phyloP scores from a whole-genome alignment of 345 rosid species.

The Eucalyptus brandiana region DNA sequence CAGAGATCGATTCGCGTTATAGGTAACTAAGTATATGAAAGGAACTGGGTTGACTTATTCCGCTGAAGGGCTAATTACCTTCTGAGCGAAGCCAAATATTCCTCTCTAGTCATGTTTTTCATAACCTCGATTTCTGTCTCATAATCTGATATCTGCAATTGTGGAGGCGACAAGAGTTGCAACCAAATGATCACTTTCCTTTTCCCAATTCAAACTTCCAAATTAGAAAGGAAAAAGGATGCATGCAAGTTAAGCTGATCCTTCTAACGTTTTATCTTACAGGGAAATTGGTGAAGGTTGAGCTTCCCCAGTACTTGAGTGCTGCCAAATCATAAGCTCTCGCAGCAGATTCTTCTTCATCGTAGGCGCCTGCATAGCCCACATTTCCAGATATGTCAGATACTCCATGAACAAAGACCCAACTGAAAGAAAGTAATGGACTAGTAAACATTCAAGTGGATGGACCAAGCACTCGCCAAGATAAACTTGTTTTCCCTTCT shows the following conservation, averaged over 20 bases:
- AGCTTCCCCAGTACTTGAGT: conserved; percentile 51
- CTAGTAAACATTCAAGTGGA: neutral
- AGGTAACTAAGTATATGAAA: neutral
- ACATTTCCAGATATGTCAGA: neutral
- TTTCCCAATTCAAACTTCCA: neutral
- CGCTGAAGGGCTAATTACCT: conserved; percentile 8
- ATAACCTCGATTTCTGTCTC: conserved; percentile 42
- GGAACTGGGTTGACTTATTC: neutral
- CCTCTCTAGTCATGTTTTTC: conserved; percentile 49
- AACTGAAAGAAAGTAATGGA: neutral
- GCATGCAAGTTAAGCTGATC: neutral
- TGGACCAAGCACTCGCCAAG: conserved; percentile 26
- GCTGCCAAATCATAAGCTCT: conserved; percentile 69
- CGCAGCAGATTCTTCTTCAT: conserved; percentile 68
- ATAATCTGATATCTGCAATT: conserved; percentile 33
- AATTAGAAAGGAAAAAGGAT: neutral
- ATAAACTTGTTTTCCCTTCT: conserved; percentile 68
- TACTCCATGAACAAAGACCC: neutral
- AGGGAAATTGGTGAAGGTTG: conserved; percentile 55
- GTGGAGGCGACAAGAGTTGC: neutral
- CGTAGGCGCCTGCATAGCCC: conserved; percentile 40
- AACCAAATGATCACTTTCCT: neutral
- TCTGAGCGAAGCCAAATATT: conserved; percentile 48
- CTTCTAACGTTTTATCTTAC: neutral
- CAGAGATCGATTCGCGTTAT: neutral